A percentile compares a stretch with the other conserved stretches of the same genome.
Conservation (phyloP, 352 stramenopile species). For the Peronospora tabacina region DNA sequence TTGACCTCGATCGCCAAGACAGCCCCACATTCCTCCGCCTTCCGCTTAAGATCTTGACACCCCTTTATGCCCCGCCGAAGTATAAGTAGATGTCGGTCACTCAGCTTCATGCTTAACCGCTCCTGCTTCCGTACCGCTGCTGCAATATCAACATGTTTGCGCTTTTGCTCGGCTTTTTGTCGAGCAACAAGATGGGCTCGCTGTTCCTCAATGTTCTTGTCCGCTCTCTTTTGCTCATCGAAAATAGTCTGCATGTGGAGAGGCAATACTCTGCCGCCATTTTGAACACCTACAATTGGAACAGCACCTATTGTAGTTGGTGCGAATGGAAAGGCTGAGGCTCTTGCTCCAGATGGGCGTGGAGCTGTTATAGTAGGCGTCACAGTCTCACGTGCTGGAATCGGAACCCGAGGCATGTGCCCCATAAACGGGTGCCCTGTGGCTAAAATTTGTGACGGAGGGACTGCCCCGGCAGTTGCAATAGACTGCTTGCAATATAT, state of each 20-base stretch:
- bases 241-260: slow-evolving; percentile 19
- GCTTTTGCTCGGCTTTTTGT: slow-evolving; percentile 7
- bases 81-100: slow-evolving; percentile 57
- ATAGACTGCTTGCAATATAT: slow-evolving; percentile 48
- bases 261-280: slow-evolving; percentile 21
- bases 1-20: slow-evolving; percentile 74
- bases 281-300: slow-evolving; percentile 2
- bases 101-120: slow-evolving; percentile 40
- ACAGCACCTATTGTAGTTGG: neutral
- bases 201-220: slow-evolving; percentile 5
- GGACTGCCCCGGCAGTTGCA: slow-evolving; percentile 30
- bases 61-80: slow-evolving; percentile 61
- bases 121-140: slow-evolving; percentile 30
- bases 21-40: slow-evolving; percentile 49
- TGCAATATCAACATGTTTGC: slow-evolving; percentile 17
- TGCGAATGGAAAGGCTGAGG: neutral
- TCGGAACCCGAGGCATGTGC: slow-evolving; percentile 13
- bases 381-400: slow-evolving; percentile 8
- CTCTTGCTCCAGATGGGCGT: neutral
- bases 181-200: slow-evolving; percentile 1
- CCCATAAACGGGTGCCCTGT: slow-evolving; percentile 16
- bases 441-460: slow-evolving; percentile 17
- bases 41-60: slow-evolving; percentile 58
- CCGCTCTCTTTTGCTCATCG: slow-evolving; percentile 19
- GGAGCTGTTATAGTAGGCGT: slow-evolving; percentile 5